Percentiles rank a stretch among this genome's conserved stretches.
Conservation (phyloP, 1,139 yeast genomes). For the Suhomyces kunorum region DNA sequence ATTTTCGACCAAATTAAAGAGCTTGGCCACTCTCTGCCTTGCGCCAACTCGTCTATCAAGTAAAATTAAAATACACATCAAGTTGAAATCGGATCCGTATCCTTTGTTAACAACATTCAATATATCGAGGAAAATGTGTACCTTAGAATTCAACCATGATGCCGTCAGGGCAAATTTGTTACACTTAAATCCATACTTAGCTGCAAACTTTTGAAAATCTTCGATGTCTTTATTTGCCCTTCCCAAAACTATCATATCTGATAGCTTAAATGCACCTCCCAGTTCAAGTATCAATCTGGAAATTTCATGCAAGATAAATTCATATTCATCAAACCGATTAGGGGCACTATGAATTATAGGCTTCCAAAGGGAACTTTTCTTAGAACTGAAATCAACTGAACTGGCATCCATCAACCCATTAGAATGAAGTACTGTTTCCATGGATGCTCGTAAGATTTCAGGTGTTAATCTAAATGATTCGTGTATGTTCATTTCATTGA, state of each 20-base stretch:
- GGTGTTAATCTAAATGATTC: constrained; percentile 64
- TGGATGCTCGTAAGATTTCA: constrained; percentile 49
- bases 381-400: constrained; percentile 16
- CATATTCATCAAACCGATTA: constrained; percentile 36
- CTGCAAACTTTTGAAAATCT: constrained; percentile 42
- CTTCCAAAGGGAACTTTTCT: constrained; percentile 24
- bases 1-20: constrained; percentile 24
- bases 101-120: constrained; percentile 41
- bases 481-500: constrained; percentile 34
- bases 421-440: constrained; percentile 20
- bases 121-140: constrained; percentile 53
- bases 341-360: constrained; percentile 31
- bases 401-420: constrained; percentile 6
- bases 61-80: constrained; percentile 29
- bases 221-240: constrained; percentile 56
- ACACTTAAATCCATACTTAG: constrained; percentile 42
- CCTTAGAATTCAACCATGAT: constrained; percentile 54
- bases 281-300: constrained; percentile 43
- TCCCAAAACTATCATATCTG: constrained; percentile 58
- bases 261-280: constrained; percentile 46
- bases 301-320: constrained; percentile 49
- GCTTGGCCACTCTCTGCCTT: constrained; percentile 26
- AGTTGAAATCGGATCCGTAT: constrained; percentile 36
- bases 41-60: constrained; percentile 32
- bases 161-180: constrained; percentile 50